Conservation (phyloP, 2,329 filamentous ascomycete genomes). For the Leptodontidium sp. region DNA sequence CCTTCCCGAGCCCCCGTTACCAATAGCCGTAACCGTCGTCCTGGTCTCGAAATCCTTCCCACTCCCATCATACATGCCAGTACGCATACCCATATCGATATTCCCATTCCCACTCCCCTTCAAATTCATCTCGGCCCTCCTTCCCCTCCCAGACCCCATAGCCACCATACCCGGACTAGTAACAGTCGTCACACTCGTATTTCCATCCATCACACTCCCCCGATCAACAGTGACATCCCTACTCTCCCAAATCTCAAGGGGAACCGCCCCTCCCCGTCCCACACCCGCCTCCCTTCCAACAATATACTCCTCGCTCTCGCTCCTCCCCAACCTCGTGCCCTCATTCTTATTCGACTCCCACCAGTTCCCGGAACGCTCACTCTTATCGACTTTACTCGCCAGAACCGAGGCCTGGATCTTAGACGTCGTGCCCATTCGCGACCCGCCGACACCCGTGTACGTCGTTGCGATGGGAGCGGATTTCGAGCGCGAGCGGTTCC, state of each 20-base stretch:
- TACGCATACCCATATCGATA: slow-evolving; percentile 19
- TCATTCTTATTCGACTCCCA: slow-evolving; percentile 31
- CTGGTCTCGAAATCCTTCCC: slow-evolving; percentile 20
- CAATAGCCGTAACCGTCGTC: slow-evolving; percentile 22
- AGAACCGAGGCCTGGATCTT: slow-evolving; percentile 4
- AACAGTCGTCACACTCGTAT: not conserved
- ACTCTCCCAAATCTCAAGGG: slow-evolving; percentile 40
- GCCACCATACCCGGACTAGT: not conserved
- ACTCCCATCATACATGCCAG: slow-evolving; percentile 28
- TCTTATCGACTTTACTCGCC: slow-evolving; percentile 13
- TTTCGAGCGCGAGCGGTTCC: slow-evolving; percentile 27
- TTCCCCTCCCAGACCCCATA: not conserved
- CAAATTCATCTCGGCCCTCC: not conserved
- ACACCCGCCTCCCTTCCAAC: slow-evolving; percentile 3
- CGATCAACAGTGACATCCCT: slow-evolving; percentile 36
- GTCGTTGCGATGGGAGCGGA: slow-evolving; percentile 28
- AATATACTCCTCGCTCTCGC: slow-evolving; percentile 39
- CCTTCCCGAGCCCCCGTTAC: slow-evolving; percentile 7
- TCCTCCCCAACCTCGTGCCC: slow-evolving; percentile 25
- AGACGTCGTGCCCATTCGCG: not conserved
- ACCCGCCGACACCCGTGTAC: slow-evolving; percentile 14
- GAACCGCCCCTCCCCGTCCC: slow-evolving; percentile 22
- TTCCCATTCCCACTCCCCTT: not conserved
- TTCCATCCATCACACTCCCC: slow-evolving; percentile 26
- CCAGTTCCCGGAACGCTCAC: slow-evolving; percentile 25